Conservation (phyloP, 2,329 filamentous ascomycete genomes). For the Sporothrix brunneoviolacea region DNA sequence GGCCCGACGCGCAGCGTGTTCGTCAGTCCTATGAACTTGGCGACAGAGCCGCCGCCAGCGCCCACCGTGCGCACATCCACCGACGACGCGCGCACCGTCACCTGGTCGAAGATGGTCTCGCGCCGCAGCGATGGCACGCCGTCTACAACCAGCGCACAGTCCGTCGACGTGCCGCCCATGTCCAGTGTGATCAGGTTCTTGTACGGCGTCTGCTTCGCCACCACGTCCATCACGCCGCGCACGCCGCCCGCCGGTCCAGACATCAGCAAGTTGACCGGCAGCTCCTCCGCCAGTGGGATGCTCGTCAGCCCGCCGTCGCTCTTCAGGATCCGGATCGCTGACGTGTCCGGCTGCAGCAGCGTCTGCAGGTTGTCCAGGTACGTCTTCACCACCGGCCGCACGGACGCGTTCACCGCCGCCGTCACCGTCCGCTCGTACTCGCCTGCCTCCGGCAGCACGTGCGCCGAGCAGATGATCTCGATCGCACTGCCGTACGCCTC, state of each 20-base stretch:
- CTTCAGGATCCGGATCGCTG: conserved; percentile 41
- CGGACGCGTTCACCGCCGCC: conserved; percentile 39
- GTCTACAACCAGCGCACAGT: conserved; percentile 39
- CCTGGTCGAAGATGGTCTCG: conserved; percentile 37
- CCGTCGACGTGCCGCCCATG: conserved; percentile 45
- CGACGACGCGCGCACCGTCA: conserved; percentile 39
- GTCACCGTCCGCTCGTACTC: conserved; percentile 45
- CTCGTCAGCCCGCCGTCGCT: conserved; percentile 43
- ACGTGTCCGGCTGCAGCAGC: conserved; percentile 33
- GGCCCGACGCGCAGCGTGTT: conserved; percentile 43
- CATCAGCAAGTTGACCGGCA: conserved; percentile 42
- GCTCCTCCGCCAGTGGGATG: conserved; percentile 35
- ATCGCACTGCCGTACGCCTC: conserved; percentile 35
- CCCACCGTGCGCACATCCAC: conserved; percentile 44
- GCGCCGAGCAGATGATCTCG: conserved; percentile 38
- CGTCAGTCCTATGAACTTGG: conserved; percentile 39
- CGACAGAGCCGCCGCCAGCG: conserved; percentile 43
- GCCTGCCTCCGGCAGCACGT: conserved; percentile 40
- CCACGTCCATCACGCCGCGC: conserved; percentile 39
- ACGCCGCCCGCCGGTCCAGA: conserved; percentile 45
- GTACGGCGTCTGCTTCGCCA: conserved; percentile 38
- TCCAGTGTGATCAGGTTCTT: conserved; percentile 44
- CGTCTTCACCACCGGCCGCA: conserved; percentile 40
- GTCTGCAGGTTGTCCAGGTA: conserved; percentile 36
- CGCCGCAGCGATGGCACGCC: conserved; percentile 37